phyloP scores from a whole-genome alignment of 2,329 filamentous ascomycete species.

The Neofusicoccum sp. region DNA sequence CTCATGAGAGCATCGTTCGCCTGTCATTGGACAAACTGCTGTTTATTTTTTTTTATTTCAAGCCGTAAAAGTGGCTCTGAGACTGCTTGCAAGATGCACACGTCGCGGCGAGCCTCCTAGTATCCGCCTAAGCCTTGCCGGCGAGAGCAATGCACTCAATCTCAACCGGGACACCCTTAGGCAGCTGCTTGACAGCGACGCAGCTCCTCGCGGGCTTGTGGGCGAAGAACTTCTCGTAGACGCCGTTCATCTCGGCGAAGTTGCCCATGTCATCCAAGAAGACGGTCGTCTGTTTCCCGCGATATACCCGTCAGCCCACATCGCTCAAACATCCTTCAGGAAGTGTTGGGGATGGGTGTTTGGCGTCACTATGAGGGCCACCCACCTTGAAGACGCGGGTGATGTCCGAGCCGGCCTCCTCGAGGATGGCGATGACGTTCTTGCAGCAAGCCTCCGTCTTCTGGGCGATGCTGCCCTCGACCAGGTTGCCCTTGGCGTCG shows the following conservation, averaged over 20 bases:
- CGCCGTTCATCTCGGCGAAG: slow-evolving; percentile 84
- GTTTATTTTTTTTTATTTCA: background rate
- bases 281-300: slow-evolving; percentile 54
- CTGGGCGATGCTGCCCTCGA: slow-evolving; percentile 67
- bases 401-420: slow-evolving; percentile 77
- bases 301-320: background rate
- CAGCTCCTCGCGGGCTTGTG: slow-evolving; percentile 88
- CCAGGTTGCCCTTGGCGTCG: slow-evolving; percentile 61
- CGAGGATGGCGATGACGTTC: slow-evolving; percentile 83
- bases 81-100: background rate
- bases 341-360: background rate
- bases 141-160: slow-evolving; percentile 80
- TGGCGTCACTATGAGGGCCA: background rate
- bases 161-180: slow-evolving; percentile 84
- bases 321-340: background rate
- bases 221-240: slow-evolving; percentile 79
- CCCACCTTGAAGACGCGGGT: slow-evolving; percentile 80
- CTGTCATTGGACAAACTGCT: background rate
- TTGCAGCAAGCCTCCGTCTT: slow-evolving; percentile 72
- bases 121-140: slow-evolving; percentile 25
- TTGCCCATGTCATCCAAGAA: slow-evolving; percentile 91
- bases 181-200: slow-evolving; percentile 85
- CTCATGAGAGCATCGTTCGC: no score
- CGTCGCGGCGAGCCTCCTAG: background rate
- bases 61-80: background rate